A percentile compares a stretch with the other conserved stretches of the same genome.
phyloP scores from a whole-genome alignment of 2,329 filamentous ascomycete species.

The Xylariaceae sp. region DNA sequence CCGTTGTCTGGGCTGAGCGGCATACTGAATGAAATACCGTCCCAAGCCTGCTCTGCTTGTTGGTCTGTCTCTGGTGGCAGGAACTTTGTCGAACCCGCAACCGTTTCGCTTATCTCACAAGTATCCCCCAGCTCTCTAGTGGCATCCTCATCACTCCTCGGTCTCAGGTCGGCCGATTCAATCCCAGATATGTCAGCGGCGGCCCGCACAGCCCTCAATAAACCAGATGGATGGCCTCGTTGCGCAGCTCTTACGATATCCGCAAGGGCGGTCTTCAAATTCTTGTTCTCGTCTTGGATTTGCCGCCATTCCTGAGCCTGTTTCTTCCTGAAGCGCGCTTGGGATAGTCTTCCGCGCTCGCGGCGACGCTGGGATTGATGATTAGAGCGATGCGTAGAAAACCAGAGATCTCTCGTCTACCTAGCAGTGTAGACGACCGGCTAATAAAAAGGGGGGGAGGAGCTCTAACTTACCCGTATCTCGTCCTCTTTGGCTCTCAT shows the following conservation, averaged over 20 bases:
- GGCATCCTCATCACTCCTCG: neutral
- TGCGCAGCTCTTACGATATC: constrained; percentile 17
- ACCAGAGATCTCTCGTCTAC: neutral
- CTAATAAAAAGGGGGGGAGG: neutral
- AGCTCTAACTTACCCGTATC: neutral
- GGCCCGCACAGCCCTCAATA: constrained; percentile 19
- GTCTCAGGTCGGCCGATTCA: constrained; percentile 4
- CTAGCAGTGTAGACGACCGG: neutral
- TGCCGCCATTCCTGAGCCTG: constrained; percentile 21
- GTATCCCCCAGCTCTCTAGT: neutral
- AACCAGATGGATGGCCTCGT: constrained; percentile 13
- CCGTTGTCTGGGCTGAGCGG: neutral
- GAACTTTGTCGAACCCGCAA: neutral
- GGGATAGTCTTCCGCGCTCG: constrained; percentile 29
- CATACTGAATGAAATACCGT: neutral
- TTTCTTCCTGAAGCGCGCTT: constrained; percentile 31
- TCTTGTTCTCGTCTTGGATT: constrained; percentile 22
- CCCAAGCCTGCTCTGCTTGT: neutral
- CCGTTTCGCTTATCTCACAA: neutral
- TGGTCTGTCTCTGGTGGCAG: neutral
- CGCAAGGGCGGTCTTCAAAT: constrained; percentile 22
- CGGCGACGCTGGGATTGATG: constrained; percentile 24
- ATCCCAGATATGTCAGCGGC: constrained; percentile 21
- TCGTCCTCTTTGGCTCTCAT: too few species aligned
- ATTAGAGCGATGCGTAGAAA: neutral